Conservation (phyloP, 441 rosid genomes). For the Jatropha multifida region DNA sequence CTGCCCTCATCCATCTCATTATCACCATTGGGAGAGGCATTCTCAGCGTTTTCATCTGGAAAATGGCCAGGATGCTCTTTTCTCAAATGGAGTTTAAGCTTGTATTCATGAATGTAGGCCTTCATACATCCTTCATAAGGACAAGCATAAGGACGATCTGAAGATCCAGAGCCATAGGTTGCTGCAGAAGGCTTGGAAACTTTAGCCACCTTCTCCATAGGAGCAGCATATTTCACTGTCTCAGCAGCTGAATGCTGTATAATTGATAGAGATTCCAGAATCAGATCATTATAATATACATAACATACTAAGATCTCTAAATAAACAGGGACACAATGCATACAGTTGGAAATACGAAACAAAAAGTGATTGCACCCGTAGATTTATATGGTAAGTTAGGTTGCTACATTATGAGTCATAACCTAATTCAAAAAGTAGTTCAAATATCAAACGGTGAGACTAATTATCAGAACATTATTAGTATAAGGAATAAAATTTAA, state of each 20-base stretch:
- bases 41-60: conserved; percentile 58
- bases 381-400: not conserved
- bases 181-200: conserved; percentile 52
- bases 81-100: conserved; percentile 88
- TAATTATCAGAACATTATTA: not conserved
- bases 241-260: conserved; percentile 57
- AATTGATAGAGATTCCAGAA: conserved; percentile 10
- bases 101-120: conserved; percentile 93
- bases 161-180: conserved; percentile 58
- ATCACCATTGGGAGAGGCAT: conserved; percentile 43
- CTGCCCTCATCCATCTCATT: conserved; percentile 75
- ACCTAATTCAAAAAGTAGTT: not conserved
- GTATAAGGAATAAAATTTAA: conserved; percentile 19
- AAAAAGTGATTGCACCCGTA: not conserved
- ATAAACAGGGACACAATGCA: not conserved
- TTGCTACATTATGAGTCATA: not conserved
- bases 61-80: conserved; percentile 86
- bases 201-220: conserved; percentile 68
- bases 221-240: conserved; percentile 55
- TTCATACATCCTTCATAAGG: conserved; percentile 92
- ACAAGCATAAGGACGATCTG: conserved; percentile 82
- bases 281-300: conserved; percentile 7
- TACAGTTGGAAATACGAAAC: not conserved
- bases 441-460: not conserved
- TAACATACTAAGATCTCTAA: not conserved